Percentiles rank a stretch among this genome's conserved stretches.
Evolutionary conservation across 2,329 filamentous ascomycete species (phyloP).

Genomic region (Pyrenochaeta sp.): DNA sequence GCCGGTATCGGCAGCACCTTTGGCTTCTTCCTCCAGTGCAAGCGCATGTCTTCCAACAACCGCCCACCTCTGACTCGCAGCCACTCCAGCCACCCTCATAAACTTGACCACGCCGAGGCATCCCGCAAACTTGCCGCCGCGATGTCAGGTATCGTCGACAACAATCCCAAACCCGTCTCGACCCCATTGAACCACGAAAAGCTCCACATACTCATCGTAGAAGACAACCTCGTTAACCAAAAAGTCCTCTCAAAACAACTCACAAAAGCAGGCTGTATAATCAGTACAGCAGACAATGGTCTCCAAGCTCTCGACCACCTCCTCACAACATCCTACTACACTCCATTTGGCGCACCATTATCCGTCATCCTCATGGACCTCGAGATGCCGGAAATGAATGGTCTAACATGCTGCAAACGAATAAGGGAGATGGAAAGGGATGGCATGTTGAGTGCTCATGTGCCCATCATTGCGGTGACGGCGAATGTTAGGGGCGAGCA

Average conservation of each 20-base stretch:
- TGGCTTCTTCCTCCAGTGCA: conserved; percentile 44
- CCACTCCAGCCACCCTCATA: conserved; percentile 6
- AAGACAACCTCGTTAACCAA: conserved; percentile 51
- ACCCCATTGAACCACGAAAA: neutral
- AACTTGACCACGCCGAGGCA: conserved; percentile 12
- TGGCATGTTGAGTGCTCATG: conserved; percentile 31
- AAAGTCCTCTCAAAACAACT: conserved; percentile 46
- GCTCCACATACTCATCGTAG: conserved; percentile 44
- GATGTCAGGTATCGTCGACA: conserved; percentile 5
- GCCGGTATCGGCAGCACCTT: conserved; percentile 44
- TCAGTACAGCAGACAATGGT: conserved; percentile 45
- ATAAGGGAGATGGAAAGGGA: conserved; percentile 42
- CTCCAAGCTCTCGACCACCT: conserved; percentile 40
- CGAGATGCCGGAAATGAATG: conserved; percentile 53
- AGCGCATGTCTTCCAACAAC: conserved; percentile 16
- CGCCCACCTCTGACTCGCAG: conserved; percentile 7
- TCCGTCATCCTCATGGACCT: conserved; percentile 48
- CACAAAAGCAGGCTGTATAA: conserved; percentile 37
- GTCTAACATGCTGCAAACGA: conserved; percentile 41
- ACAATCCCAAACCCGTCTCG: neutral
- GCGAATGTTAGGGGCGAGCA: conserved; percentile 49
- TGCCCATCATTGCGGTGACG: conserved; percentile 48
- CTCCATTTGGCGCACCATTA: conserved; percentile 25
- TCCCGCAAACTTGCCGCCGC: conserved; percentile 14
- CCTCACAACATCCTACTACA: conserved; percentile 24